Percentiles rank a stretch among this genome's conserved stretches.
These are phyloP conservation scores for Abrus pulchellus DNA, from an alignment of 306 rosid species.

Conservation along the genomic window DNA sequence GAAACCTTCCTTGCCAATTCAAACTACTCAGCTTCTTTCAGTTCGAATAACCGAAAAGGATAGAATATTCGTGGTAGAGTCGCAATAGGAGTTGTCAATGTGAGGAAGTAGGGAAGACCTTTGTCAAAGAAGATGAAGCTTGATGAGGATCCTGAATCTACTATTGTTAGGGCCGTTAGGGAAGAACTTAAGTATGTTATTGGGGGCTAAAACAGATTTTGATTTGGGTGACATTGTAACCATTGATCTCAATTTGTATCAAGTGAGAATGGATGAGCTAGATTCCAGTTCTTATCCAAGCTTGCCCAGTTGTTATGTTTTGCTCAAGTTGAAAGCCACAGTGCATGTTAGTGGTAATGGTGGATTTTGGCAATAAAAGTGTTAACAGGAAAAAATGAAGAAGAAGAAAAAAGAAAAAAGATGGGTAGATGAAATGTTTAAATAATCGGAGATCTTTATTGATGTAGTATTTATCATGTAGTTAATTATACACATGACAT, in stretches of 20 bases:
- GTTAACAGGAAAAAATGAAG: no score
- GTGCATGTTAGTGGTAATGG: slow-evolving; percentile 30
- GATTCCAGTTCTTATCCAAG: slow-evolving; percentile 88
- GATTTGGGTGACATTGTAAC: slow-evolving; percentile 52
- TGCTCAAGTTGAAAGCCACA: slow-evolving; percentile 76
- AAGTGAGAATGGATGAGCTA: slow-evolving; percentile 79
- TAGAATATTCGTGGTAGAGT: slow-evolving; percentile 61
- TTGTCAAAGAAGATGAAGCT: slow-evolving; percentile 98
- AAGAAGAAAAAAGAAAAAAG: no score
- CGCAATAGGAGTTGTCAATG: slow-evolving; percentile 78
- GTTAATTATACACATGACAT: no score
- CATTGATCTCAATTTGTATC: slow-evolving; percentile 77
- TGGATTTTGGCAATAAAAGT: no score
- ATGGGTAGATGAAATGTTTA: no score
- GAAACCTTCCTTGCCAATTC: slow-evolving; percentile 84
- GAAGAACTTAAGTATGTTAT: slow-evolving; percentile 88
- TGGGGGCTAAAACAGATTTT: background rate
- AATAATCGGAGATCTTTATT: no score
- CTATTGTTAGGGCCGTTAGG: slow-evolving; percentile 71
- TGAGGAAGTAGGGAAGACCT: slow-evolving; percentile 74
- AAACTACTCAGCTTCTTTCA: slow-evolving; percentile 74
- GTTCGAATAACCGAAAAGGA: slow-evolving; percentile 61
- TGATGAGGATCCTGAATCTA: slow-evolving; percentile 74
- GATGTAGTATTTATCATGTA: no score
- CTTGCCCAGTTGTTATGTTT: slow-evolving; percentile 81